These are phyloP conservation scores for Mortierella alpina DNA, from an alignment of 192 early-diverging fungal species.

Conservation along the genomic window DNA sequence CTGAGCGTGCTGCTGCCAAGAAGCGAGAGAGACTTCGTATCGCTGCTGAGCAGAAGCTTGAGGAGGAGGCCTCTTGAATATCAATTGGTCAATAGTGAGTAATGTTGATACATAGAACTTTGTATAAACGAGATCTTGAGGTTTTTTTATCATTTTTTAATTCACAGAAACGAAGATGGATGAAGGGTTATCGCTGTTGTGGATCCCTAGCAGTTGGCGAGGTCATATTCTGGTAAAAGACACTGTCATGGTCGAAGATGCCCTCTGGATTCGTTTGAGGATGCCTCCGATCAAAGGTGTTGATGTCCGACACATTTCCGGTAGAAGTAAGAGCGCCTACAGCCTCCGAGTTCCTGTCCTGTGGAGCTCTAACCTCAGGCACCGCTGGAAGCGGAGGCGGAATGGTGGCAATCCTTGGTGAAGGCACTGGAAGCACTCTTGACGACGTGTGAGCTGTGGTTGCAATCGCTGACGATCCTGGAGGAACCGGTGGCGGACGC, in stretches of 20 bases:
- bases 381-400: not conserved
- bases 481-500: not conserved
- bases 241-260: slow-evolving; percentile 1
- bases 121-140: too few species aligned
- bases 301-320: slow-evolving; percentile 31
- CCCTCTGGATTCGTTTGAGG: slow-evolving; percentile 24
- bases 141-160: not conserved
- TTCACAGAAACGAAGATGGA: not conserved
- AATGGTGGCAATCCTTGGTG: slow-evolving; percentile 21
- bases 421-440: not conserved
- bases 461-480: not conserved
- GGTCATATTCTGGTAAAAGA: not conserved
- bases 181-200: not conserved
- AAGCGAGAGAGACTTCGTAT: slow-evolving; percentile 33
- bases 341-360: slow-evolving; percentile 15
- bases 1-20: slow-evolving; percentile 35
- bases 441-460: not conserved
- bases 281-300: slow-evolving; percentile 35
- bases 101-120: not conserved
- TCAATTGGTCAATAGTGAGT: not conserved
- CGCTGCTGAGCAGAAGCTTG: slow-evolving; percentile 26
- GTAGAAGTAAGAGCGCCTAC: slow-evolving; percentile 2
- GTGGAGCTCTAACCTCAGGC: slow-evolving; percentile 19
- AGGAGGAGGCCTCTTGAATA: not conserved
- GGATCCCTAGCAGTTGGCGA: not conserved